A percentile compares a stretch with the other conserved stretches of the same genome.
Conservation (phyloP, 225 moss, liverwort and hornwort genomes). For the Neckera pumila region DNA sequence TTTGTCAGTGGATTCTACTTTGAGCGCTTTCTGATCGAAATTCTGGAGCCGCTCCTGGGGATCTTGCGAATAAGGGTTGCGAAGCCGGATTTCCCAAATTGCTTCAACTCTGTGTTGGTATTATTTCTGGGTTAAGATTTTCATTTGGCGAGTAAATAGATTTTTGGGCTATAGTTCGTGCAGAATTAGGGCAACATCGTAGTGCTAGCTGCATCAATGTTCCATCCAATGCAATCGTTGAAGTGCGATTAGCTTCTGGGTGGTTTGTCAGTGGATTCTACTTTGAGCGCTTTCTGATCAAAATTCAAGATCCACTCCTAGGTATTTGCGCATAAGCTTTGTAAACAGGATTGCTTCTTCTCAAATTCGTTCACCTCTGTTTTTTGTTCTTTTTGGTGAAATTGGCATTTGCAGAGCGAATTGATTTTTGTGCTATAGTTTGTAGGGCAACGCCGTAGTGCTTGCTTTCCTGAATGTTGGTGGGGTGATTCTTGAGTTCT, state of each 20-base stretch:
- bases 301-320: neutral
- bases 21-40: neutral
- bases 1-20: neutral
- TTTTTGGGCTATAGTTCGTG: neutral
- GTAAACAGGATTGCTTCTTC: neutral
- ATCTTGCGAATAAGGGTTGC: neutral
- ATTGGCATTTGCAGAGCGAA: neutral
- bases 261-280: neutral
- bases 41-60: neutral
- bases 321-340: neutral
- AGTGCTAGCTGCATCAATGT: neutral
- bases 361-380: neutral
- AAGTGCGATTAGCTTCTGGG: neutral
- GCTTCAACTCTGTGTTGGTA: neutral
- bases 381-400: neutral
- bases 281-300: neutral
- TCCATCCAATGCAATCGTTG: neutral
- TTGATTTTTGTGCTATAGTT: neutral
- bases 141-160: neutral
- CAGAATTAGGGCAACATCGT: neutral
- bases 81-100: neutral
- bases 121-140: neutral
- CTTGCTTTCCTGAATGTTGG: neutral
- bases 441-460: neutral
- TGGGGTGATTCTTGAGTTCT: neutral